Conservation (phyloP, 176 grass and related monocot species). For the Canna indica region DNA sequence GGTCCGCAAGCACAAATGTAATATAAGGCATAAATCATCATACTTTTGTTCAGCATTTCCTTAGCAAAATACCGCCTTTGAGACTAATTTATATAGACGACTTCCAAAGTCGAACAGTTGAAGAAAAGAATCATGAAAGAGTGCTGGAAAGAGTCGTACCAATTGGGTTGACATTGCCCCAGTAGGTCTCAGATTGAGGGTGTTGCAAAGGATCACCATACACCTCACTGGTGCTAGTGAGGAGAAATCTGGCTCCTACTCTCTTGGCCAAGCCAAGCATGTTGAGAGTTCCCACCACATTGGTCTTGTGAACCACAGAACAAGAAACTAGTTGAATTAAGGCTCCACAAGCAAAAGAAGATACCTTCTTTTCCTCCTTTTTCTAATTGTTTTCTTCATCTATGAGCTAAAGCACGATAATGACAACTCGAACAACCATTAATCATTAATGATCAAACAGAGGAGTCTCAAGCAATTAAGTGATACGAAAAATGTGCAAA, state of each 20-base stretch:
- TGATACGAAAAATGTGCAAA: not conserved
- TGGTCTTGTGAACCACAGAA: not conserved
- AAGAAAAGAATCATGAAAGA: not conserved
- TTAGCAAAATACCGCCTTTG: not conserved
- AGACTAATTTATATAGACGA: no score
- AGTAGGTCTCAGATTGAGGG: conserved; percentile 1
- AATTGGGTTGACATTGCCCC: not conserved
- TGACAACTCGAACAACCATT: not conserved
- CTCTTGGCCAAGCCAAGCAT: conserved; percentile 6
- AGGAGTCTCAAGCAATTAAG: not conserved
- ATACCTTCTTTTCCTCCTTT: not conserved
- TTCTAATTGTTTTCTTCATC: not conserved
- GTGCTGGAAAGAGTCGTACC: not conserved
- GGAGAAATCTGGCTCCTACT: conserved; percentile 3
- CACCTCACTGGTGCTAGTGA: conserved; percentile 4
- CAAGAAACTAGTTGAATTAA: conserved; percentile 1
- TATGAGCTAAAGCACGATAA: no score
- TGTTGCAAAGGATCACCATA: conserved; percentile 3
- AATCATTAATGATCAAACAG: not conserved
- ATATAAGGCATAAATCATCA: not conserved
- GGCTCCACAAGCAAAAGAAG: not conserved
- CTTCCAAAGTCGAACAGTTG: not conserved
- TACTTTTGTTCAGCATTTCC: not conserved
- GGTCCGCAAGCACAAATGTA: not conserved
- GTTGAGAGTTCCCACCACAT: conserved; percentile 1